These are phyloP conservation scores for Hypomyces rosellus DNA, from an alignment of 2,329 filamentous ascomycete species.

Conservation along the genomic window DNA sequence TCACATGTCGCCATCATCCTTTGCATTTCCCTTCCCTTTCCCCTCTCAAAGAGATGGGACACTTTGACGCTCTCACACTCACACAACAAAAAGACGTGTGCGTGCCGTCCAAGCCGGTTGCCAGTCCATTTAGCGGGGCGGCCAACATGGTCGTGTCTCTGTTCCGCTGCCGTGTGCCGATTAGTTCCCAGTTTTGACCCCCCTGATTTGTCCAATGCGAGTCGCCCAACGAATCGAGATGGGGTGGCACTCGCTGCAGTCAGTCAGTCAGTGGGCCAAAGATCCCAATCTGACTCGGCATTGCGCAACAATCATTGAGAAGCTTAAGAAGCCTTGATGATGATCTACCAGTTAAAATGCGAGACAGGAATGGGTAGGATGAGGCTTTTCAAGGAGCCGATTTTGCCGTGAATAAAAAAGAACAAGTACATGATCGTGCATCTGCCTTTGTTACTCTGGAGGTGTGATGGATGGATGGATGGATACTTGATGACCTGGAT, in stretches of 20 bases:
- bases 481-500: neutral
- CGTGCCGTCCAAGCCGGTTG: constrained; percentile 11
- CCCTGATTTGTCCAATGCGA: too few species aligned
- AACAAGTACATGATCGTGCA: neutral
- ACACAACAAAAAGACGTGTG: neutral
- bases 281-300: too few species aligned
- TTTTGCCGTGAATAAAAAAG: constrained; percentile 7
- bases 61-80: neutral
- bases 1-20: too few species aligned
- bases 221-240: too few species aligned
- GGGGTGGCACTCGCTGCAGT: too few species aligned
- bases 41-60: neutral
- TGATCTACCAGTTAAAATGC: neutral
- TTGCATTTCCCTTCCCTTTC: neutral
- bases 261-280: too few species aligned
- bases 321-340: too few species aligned
- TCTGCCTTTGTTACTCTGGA: neutral
- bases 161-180: constrained; percentile 8
- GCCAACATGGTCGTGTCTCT: constrained; percentile 2
- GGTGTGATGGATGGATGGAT: neutral
- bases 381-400: constrained; percentile 7
- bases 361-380: neutral
- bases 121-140: constrained; percentile 5
- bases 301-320: too few species aligned
- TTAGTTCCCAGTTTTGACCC: constrained; percentile 1